A percentile compares a stretch with the other conserved stretches of the same genome.
phyloP scores from a whole-genome alignment of 257 asterid genomes.

The Echium plantagineum region DNA sequence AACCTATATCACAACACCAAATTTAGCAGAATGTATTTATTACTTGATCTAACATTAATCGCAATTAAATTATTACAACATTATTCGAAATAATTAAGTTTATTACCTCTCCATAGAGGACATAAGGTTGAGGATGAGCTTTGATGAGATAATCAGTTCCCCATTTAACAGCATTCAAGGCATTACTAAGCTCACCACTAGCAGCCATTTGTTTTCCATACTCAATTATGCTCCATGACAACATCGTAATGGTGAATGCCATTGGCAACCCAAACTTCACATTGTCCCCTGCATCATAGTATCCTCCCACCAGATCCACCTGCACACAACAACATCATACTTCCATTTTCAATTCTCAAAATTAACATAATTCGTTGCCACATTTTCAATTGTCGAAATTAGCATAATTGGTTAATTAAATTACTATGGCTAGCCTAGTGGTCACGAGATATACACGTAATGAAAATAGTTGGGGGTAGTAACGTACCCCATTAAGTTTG shows the following conservation, averaged over 20 bases:
- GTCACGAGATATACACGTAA: no score
- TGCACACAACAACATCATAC: slow-evolving; percentile 16
- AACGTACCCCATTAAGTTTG: slow-evolving; percentile 64
- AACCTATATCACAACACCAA: slow-evolving; percentile 29
- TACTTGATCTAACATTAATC: no score
- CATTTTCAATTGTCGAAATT: no score
- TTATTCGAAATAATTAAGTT: no score
- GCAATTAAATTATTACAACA: no score
- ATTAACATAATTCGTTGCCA: no score
- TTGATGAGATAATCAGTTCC: slow-evolving; percentile 94
- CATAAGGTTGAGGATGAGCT: slow-evolving; percentile 83
- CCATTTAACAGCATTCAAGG: slow-evolving; percentile 89
- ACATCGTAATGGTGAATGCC: slow-evolving; percentile 92
- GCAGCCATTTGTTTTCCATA: slow-evolving; percentile 70
- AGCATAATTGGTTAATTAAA: no score
- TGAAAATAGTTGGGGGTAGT: no score
- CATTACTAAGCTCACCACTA: slow-evolving; percentile 70
- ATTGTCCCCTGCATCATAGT: slow-evolving; percentile 97
- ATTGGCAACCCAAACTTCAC: slow-evolving; percentile 93
- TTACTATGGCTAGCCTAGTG: no score
- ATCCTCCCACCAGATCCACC: slow-evolving; percentile 98
- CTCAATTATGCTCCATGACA: slow-evolving; percentile 89
- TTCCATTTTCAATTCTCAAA: no score
- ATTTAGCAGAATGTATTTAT: no score
- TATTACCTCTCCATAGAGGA: slow-evolving; percentile 83